These are phyloP conservation scores for Syncephalastrum sp. DNA, from an alignment of 371 early-diverging fungal species.

Conservation along the genomic window DNA sequence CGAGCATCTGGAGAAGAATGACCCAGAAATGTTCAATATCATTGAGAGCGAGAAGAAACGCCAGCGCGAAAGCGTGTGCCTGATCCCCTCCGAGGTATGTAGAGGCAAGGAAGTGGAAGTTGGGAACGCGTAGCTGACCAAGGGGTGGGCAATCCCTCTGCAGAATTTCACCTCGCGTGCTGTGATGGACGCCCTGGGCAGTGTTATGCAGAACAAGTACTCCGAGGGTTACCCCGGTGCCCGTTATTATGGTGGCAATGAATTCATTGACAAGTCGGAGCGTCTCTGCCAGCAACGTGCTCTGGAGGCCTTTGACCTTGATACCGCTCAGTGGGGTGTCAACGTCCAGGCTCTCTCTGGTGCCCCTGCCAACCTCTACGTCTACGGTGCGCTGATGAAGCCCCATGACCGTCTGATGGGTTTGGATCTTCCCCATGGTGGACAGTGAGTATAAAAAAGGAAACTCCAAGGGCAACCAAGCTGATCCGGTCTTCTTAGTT, in stretches of 20 bases:
- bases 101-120: neutral
- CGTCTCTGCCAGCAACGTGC: slow-evolving; percentile 95
- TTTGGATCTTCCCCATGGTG: slow-evolving; percentile 97
- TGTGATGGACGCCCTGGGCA: slow-evolving; percentile 97
- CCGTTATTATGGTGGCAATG: slow-evolving; percentile 99
- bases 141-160: neutral
- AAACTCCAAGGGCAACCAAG: too few species aligned
- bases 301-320: slow-evolving; percentile 88
- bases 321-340: slow-evolving; percentile 95
- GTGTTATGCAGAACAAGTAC: slow-evolving; percentile 99
- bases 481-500: slow-evolving; percentile 38
- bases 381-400: slow-evolving; percentile 94
- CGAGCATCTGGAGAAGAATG: slow-evolving; percentile 66
- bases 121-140: neutral
- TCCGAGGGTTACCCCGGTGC: slow-evolving; percentile 99
- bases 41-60: slow-evolving; percentile 96
- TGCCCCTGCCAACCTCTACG: slow-evolving; percentile 97
- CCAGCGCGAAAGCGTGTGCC: slow-evolving; percentile 90
- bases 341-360: slow-evolving; percentile 98
- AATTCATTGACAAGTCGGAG: slow-evolving; percentile 97
- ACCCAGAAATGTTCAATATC: slow-evolving; percentile 94
- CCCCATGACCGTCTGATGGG: slow-evolving; percentile 99
- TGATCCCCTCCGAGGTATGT: slow-evolving; percentile 96
- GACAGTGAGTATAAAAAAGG: slow-evolving; percentile 75
- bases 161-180: slow-evolving; percentile 98